Evolutionary conservation across 345 rosid genomes (phyloP).

Genomic region (Raphanus sativus): DNA sequence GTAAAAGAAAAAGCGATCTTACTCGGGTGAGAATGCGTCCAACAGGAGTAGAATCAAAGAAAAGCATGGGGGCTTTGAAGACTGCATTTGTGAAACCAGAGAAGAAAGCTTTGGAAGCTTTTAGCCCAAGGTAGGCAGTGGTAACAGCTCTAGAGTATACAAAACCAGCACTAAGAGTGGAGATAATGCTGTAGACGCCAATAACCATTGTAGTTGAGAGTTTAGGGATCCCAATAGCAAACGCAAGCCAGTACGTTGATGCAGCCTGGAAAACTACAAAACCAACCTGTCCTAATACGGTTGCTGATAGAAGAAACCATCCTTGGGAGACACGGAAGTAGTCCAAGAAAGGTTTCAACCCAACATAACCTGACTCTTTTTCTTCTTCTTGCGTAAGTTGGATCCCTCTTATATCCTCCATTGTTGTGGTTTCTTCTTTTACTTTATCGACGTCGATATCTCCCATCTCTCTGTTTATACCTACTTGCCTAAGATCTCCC

Average conservation of each 20-base stretch:
- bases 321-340: constrained; percentile 59
- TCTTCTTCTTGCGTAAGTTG: constrained; percentile 75
- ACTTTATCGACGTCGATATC: constrained; percentile 2
- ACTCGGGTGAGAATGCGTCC: constrained; percentile 77
- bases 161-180: constrained; percentile 52
- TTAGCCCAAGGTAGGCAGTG: constrained; percentile 58
- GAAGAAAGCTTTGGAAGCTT: constrained; percentile 69
- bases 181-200: constrained; percentile 59
- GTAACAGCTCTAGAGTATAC: constrained; percentile 46
- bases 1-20: constrained; percentile 31
- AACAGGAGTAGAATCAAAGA: constrained; percentile 78
- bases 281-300: constrained; percentile 38
- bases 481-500: constrained; percentile 14
- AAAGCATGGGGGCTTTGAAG: constrained; percentile 72
- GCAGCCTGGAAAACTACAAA: constrained; percentile 61
- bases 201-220: constrained; percentile 43
- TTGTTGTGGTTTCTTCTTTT: constrained; percentile 35
- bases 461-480: constrained; percentile 11
- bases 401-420: constrained; percentile 35
- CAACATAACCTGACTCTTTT: constrained; percentile 59
- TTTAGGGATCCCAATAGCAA: constrained; percentile 53
- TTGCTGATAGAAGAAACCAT: constrained; percentile 35
- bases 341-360: constrained; percentile 64
- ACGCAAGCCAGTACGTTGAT: constrained; percentile 74
- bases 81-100: constrained; percentile 60